Evolutionary conservation across 371 early-diverging fungal genomes (phyloP), one percentile per base, ranked within the genome.

Genomic region (Umbelopsis sp.): DNA sequence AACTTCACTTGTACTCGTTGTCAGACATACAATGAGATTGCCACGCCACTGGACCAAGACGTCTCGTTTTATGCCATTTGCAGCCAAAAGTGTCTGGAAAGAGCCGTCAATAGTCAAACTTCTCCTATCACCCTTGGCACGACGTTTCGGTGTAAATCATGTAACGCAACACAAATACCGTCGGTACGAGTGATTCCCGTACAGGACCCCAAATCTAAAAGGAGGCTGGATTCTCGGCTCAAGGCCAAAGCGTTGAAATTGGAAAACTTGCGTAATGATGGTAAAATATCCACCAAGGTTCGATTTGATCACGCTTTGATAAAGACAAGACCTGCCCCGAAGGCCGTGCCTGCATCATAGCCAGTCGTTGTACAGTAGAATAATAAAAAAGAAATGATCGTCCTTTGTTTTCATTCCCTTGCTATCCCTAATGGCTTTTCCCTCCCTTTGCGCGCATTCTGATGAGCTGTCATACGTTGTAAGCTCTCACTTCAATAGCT

Each of bases 1-100:
- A 57, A 57, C 29, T 57, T 57, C 35, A 57, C 14, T 16, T 57
- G 57, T 29, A 57, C 57, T 57, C 57, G 57, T 35, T 57, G 57
- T 57, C 57, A 57, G 57, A 18, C 57, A 5, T 57, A 57, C 57
- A 57, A 57, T n/a, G 57, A 57, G 7, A 35, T 35, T 35, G 57
- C 35, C 35, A 57, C 35, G 35, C 57, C 57, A 37, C 35, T 29
- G 14, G 57, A 57, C 57, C 57, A 57, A 32, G n/a, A 35, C 16
- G 57, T 35, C 29, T 57, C 57, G 35, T 57, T 57, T 35, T 57
- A 57, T 57, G 57, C 57, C 35, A 57, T 57, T 16, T 57, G 57
- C 57, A 57, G 35, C 32, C 57, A 57, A 35, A 57, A 18, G 29
- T 57, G 57, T n/a, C 29, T 57, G 35, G 57, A 57, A 25, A 57